phyloP scores from a whole-genome alignment of 192 early-diverging fungal species.

The Backusella tarrabulga region DNA sequence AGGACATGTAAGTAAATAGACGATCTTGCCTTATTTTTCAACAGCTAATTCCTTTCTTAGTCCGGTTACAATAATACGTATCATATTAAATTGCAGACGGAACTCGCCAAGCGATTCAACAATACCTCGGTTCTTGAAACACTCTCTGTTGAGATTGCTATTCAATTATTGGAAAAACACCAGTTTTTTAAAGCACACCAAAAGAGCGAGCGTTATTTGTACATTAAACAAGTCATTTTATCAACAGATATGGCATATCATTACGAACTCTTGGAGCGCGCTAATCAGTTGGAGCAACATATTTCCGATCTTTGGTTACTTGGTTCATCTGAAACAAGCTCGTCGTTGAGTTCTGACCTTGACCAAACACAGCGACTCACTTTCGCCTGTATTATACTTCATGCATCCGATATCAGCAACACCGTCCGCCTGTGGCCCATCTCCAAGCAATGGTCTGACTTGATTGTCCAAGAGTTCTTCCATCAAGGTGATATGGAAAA shows the following conservation, averaged over 20 bases:
- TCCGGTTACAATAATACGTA: conserved; percentile 87
- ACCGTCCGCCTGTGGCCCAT: conserved; percentile 75
- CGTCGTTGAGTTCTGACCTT: conserved; percentile 5
- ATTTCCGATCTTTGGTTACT: neutral
- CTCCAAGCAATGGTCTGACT: conserved; percentile 86
- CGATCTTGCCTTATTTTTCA: neutral
- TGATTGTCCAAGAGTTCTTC: conserved; percentile 82
- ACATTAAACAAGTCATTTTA: conserved; percentile 69
- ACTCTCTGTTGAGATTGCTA: conserved; percentile 70
- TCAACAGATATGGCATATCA: conserved; percentile 87
- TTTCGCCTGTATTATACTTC: conserved; percentile 63
- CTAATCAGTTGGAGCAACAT: neutral
- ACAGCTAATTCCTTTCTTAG: conserved; percentile 35
- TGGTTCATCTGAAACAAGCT: neutral
- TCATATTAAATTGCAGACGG: conserved; percentile 77
- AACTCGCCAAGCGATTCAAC: conserved; percentile 65
- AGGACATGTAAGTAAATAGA: conserved; percentile 60
- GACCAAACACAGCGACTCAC: conserved; percentile 51
- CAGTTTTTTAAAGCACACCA: conserved; percentile 54
- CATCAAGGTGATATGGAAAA: conserved; percentile 82
- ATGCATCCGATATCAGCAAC: conserved; percentile 85
- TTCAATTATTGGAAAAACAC: conserved; percentile 66
- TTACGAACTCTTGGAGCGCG: conserved; percentile 54
- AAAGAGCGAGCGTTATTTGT: conserved; percentile 32
- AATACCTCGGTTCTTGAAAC: conserved; percentile 80